These are phyloP conservation scores for Dictyostelium purpureum DNA, from an alignment of 78 protist genomes.

Conservation along the genomic window DNA sequence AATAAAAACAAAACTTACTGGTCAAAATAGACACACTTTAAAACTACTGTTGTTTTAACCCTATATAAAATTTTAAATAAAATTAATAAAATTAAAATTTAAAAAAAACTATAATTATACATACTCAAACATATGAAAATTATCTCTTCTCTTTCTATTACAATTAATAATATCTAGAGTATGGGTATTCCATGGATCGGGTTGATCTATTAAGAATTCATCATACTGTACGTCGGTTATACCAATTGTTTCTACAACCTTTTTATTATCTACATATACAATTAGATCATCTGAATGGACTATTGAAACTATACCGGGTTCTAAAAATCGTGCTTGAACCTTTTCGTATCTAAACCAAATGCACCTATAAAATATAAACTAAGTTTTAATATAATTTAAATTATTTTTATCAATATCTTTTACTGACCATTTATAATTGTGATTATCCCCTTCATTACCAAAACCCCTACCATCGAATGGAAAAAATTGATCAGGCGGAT, in stretches of 20 bases:
- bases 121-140: neutral
- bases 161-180: neutral
- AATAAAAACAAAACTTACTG: no score
- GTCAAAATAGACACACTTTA: neutral
- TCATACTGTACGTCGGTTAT: no score
- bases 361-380: no score
- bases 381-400: no score
- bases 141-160: neutral
- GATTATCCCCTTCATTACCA: constrained; percentile 5
- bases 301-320: no score
- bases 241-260: no score
- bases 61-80: neutral
- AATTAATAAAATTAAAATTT: neutral
- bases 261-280: neutral
- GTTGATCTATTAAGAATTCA: no score
- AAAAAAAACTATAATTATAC: neutral
- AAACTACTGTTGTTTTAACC: neutral
- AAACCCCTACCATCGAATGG: neutral
- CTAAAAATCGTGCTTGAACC: no score
- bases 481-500: no score
- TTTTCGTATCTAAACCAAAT: no score
- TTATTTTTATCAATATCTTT: no score
- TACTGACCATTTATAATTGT: constrained; percentile 2
- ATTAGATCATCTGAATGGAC: neutral
- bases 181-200: no score